A percentile compares a stretch with the other conserved stretches of the same genome.
Evolutionary conservation across 2,329 filamentous ascomycete species (phyloP).

Genomic region (Coniochaeta sp.): DNA sequence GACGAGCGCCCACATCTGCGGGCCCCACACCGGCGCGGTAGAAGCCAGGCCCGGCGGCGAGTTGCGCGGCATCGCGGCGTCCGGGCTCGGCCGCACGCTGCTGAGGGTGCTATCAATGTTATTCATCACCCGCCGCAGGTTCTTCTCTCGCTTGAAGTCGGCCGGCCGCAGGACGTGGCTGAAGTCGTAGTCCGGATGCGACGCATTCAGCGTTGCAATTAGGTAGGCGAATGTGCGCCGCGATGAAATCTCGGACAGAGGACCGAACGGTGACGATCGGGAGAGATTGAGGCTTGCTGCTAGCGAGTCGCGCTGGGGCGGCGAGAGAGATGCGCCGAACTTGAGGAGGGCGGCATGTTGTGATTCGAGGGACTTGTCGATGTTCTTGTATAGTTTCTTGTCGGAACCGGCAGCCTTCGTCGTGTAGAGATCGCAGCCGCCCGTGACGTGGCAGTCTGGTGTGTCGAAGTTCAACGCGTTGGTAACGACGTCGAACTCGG

Average conservation of each 20-base stretch:
- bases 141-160: conserved; percentile 83
- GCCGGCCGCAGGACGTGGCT: conserved; percentile 81
- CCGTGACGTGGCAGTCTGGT: conserved; percentile 82
- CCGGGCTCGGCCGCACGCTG: conserved; percentile 66
- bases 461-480: conserved; percentile 94
- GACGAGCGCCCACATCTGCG: conserved; percentile 84
- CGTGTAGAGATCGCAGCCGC: conserved; percentile 93
- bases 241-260: conserved; percentile 78
- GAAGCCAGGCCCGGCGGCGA: conserved; percentile 29
- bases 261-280: conserved; percentile 85
- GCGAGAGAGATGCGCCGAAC: conserved; percentile 79
- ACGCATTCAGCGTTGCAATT: conserved; percentile 93
- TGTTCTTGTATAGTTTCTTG: conserved; percentile 95
- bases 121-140: conserved; percentile 73
- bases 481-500: conserved; percentile 85
- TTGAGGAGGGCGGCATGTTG: conserved; percentile 85
- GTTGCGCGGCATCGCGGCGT: conserved; percentile 32
- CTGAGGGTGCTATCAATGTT: conserved; percentile 81
- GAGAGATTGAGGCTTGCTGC: conserved; percentile 66
- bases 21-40: conserved; percentile 66
- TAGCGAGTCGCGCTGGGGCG: conserved; percentile 67
- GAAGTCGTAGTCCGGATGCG: conserved; percentile 95
- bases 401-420: conserved; percentile 93
- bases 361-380: conserved; percentile 83
- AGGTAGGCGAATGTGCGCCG: conserved; percentile 91